Conservation (phyloP, 2,329 filamentous ascomycete species). For the Chaetomium globosum region DNA sequence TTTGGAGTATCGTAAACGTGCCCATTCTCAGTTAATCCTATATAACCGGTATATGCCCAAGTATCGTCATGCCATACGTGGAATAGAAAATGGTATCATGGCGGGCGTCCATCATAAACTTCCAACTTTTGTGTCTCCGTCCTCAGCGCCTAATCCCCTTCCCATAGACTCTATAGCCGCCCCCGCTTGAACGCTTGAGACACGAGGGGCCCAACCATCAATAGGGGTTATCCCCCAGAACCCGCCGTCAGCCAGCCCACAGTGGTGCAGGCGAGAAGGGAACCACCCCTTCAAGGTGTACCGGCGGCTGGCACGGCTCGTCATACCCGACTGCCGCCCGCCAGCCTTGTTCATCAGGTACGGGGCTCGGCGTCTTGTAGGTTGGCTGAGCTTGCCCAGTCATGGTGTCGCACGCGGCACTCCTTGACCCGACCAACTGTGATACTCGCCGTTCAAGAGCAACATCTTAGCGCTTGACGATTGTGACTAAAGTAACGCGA, state of each 20-base stretch:
- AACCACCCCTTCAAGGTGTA: background rate
- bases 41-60: conserved; percentile 8
- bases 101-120: conserved; percentile 6
- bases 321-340: background rate
- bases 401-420: background rate
- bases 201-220: background rate
- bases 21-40: background rate
- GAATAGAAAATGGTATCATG: conserved; percentile 14
- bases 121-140: background rate
- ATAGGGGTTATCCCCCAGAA: background rate
- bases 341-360: background rate
- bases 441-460: background rate
- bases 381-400: background rate
- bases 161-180: background rate
- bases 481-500: conserved; percentile 55
- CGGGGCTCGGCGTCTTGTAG: conserved; percentile 16
- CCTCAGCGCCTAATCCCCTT: background rate
- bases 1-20: background rate
- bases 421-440: background rate
- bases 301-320: background rate
- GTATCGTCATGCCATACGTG: conserved; percentile 1
- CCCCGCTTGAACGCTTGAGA: background rate
- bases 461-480: conserved; percentile 63
- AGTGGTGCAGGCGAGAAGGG: background rate
- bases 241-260: background rate